phyloP scores from a whole-genome alignment of 2,329 filamentous ascomycete genomes.

The Ophioceras dolichostomum region DNA sequence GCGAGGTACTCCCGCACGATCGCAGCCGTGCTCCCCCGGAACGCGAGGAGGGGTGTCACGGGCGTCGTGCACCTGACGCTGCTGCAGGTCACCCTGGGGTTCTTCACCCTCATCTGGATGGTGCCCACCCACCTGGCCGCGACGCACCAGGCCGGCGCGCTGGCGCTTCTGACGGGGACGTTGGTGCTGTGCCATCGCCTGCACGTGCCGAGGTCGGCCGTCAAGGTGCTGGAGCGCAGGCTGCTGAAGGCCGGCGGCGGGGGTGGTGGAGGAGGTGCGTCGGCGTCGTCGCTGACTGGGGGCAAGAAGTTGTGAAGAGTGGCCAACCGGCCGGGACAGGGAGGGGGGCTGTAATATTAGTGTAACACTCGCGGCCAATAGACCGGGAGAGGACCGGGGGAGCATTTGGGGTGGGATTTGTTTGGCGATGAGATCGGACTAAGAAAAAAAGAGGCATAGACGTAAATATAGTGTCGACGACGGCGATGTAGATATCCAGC shows the following conservation, averaged over 20 bases:
- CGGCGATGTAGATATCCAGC: too few relatives aligned
- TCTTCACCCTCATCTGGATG: constrained; percentile 85
- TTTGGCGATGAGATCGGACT: too few relatives aligned
- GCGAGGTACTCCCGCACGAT: constrained; percentile 51
- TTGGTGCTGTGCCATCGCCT: constrained; percentile 69
- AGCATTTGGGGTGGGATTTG: too few relatives aligned
- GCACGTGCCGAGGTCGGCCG: constrained; percentile 56
- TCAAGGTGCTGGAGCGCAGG: constrained; percentile 44
- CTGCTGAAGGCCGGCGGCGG: constrained; percentile 14
- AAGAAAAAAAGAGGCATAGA: too few relatives aligned
- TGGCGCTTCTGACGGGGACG: constrained; percentile 74
- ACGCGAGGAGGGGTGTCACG: constrained; percentile 55
- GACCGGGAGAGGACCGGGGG: too few relatives aligned
- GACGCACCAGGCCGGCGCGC: constrained; percentile 80
- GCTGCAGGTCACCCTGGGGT: constrained; percentile 75
- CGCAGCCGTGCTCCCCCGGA: constrained; percentile 45
- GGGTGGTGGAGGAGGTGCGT: too few relatives aligned
- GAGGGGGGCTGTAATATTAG: too few relatives aligned
- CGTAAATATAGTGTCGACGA: too few relatives aligned
- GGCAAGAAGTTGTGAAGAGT: background rate
- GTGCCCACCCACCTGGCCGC: constrained; percentile 82
- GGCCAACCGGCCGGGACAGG: too few relatives aligned
- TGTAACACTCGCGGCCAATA: background rate
- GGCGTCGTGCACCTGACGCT: constrained; percentile 75
- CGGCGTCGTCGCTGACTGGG: too few relatives aligned